These are phyloP conservation scores for Bipolaris oryzae DNA, from an alignment of 2,329 filamentous ascomycete genomes.

Conservation along the genomic window DNA sequence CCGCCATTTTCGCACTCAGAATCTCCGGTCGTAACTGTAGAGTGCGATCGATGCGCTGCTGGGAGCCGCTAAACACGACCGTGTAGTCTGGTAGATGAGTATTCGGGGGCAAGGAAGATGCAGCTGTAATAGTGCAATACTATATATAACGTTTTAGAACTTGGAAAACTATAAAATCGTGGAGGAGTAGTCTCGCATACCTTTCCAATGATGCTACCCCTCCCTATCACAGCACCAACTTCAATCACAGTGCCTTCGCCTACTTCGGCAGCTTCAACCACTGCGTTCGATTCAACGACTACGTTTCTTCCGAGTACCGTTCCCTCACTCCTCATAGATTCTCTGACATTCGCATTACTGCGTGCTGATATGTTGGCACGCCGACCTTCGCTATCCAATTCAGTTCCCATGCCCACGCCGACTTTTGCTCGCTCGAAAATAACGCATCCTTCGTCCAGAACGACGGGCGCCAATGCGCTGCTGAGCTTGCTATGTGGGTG, in stretches of 20 bases:
- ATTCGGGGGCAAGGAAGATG: slow-evolving; percentile 43
- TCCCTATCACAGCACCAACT: slow-evolving; percentile 41
- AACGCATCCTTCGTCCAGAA: slow-evolving; percentile 65
- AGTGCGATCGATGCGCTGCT: slow-evolving; percentile 50
- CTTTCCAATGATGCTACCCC: slow-evolving; percentile 50
- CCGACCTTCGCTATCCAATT: slow-evolving; percentile 22
- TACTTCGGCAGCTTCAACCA: slow-evolving; percentile 48
- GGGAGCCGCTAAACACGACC: slow-evolving; percentile 51
- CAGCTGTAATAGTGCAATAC: slow-evolving; percentile 54
- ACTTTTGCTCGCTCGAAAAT: slow-evolving; percentile 69
- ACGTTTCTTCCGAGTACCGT: slow-evolving; percentile 52
- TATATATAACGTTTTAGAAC: slow-evolving; percentile 20
- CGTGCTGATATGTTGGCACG: slow-evolving; percentile 20
- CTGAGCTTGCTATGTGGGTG: slow-evolving; percentile 74
- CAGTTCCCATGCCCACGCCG: slow-evolving; percentile 41
- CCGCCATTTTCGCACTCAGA: slow-evolving; percentile 32
- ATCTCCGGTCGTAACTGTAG: slow-evolving; percentile 40
- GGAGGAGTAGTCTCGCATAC: slow-evolving; percentile 27
- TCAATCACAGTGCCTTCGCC: slow-evolving; percentile 47
- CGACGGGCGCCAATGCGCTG: slow-evolving; percentile 51
- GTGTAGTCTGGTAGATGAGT: slow-evolving; percentile 54
- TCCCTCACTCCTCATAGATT: slow-evolving; percentile 34
- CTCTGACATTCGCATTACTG: slow-evolving; percentile 15
- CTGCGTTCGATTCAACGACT: slow-evolving; percentile 52
- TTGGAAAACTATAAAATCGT: not conserved